Evolutionary conservation across 805 yeast genomes (phyloP), one percentile per base, ranked within the genome.

Genomic region (Lipomyces orientalis): DNA sequence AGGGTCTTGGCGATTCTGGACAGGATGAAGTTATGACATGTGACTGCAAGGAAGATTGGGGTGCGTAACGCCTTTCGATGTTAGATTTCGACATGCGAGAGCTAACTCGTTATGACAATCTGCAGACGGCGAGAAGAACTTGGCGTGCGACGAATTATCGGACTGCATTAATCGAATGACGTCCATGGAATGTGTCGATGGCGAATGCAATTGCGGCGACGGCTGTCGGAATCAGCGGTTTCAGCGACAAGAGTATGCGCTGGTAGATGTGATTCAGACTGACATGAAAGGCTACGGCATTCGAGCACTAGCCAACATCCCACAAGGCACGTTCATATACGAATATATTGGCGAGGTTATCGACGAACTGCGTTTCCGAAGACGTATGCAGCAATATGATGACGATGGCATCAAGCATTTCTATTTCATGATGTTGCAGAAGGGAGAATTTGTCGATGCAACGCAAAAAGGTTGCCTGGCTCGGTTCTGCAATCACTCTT

Each of bases 321-420:
- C 83, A 16, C 87, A 85, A 25, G 86, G 87, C 64, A 81, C 86
- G n/a, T 93, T 94, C 76, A 85, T 94, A 56, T 91, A 90, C 79
- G 99, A 94, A 79, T 94, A 94, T 79, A 87, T 90, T 60, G 99
- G 99, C 56, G 98, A 94, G 78, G 97, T 94, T 49, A 89, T 94
- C 46, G 93, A 90, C 76, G 96, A 92, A 75, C 79, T 81, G 22
- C 81, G 86, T n/a, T 95, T 93, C 77, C 82, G 91, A 61, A 82
- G 82, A 60, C 84, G 97, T 68, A 90, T 89, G 89, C 81, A 86
- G 54, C 85, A 84, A 56, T 94, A 94, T 77, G 96, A 90, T 74
- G 79, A 81, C 49, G 74, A 94, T 81, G 83, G 95, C 91, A 79
- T 95, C 97, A 71, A 93, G 81, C 97, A 95, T 90, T 77, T 92